Conservation (phyloP, 495 filamentous ascomycete species). For the Lasiosphaeriaceae sp. region DNA sequence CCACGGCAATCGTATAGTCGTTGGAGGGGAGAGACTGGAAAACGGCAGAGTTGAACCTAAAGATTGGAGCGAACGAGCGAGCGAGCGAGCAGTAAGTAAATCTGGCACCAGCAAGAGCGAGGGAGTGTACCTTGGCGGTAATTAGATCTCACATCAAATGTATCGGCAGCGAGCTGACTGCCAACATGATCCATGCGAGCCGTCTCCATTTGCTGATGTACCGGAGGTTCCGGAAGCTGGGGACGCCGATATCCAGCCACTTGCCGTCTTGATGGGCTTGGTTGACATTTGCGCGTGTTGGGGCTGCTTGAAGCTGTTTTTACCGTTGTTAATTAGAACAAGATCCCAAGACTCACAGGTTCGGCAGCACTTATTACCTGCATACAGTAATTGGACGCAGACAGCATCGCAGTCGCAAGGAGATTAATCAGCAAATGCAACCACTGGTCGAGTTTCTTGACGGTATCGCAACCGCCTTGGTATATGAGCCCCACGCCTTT, state of each 20-base stretch:
- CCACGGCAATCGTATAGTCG: constrained; percentile 28
- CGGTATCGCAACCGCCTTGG: constrained; percentile 22
- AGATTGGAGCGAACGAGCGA: constrained; percentile 5
- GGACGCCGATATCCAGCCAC: constrained; percentile 26
- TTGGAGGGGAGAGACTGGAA: constrained; percentile 37
- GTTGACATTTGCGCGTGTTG: constrained; percentile 36
- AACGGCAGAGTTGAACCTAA: constrained; percentile 40
- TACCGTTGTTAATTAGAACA: too few relatives aligned
- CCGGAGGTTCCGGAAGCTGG: neutral
- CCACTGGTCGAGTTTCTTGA: constrained; percentile 17
- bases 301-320: constrained; percentile 32
- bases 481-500: constrained; percentile 24
- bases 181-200: neutral
- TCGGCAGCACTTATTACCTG: neutral
- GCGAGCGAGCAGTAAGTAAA: neutral
- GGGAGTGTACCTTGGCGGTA: too few relatives aligned
- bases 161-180: neutral
- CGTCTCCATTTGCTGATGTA: neutral
- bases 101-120: too few relatives aligned
- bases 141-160: neutral
- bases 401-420: constrained; percentile 35
- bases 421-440: constrained; percentile 24
- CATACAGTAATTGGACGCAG: constrained; percentile 37
- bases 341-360: too few relatives aligned
- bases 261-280: constrained; percentile 25